phyloP scores from a whole-genome alignment of 768 basidiomycete species.

The Leccinum ochraceum region DNA sequence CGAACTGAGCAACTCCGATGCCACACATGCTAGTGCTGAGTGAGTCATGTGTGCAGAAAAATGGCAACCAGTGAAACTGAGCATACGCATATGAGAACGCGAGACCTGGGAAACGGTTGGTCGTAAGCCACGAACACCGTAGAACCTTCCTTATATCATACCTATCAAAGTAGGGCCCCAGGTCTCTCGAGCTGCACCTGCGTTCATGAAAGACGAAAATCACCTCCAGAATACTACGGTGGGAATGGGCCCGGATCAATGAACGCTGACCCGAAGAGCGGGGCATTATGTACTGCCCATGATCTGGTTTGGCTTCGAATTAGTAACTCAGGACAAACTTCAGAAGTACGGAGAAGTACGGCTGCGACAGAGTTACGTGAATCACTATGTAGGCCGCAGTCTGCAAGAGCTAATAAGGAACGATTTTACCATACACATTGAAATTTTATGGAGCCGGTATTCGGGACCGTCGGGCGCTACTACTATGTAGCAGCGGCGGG shows the following conservation, averaged over 20 bases:
- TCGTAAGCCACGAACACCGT: neutral
- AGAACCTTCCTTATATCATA: neutral
- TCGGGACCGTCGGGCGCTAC: too few species aligned
- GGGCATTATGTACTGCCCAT: too few species aligned
- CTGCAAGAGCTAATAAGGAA: too few species aligned
- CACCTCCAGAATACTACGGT: neutral
- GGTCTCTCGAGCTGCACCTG: neutral
- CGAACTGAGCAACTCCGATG: neutral
- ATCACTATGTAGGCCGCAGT: too few species aligned
- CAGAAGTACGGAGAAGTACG: too few species aligned
- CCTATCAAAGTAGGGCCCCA: slow-evolving; percentile 24
- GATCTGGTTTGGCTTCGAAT: too few species aligned
- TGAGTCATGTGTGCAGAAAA: neutral
- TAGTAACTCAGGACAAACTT: too few species aligned
- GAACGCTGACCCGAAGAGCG: too few species aligned
- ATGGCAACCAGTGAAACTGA: neutral
- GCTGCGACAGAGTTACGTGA: too few species aligned
- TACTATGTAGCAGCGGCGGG: neutral
- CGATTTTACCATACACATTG: too few species aligned
- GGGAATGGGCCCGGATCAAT: neutral
- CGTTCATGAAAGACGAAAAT: slow-evolving; percentile 11
- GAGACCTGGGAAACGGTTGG: slow-evolving; percentile 19
- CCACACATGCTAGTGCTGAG: neutral
- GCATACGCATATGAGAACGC: slow-evolving; percentile 15
- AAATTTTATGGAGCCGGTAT: too few species aligned